Evolutionary conservation across 495 filamentous ascomycete species (phyloP), one percentile per base, ranked within the genome.

Genomic region (Lophiostoma macrostomum): DNA sequence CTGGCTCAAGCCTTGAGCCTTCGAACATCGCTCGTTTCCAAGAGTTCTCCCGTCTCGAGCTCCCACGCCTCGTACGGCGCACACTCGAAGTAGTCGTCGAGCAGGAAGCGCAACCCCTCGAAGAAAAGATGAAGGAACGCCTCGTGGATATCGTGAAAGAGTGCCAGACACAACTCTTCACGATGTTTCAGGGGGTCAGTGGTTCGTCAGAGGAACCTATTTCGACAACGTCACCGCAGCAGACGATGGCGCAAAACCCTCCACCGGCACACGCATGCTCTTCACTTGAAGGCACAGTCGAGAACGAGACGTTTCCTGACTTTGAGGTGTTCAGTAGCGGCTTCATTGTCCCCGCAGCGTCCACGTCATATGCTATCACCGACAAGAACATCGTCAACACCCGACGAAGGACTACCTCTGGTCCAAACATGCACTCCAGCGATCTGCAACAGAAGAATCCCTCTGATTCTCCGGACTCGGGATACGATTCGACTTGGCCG

Each of bases 61-160:
- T 58, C 1, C 55, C 55, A 0, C 55, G 55, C 12, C 35, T 53
- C 11, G 49, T 58, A 6, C 55, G 55, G 2, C 47, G 55, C 22
- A 58, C 55, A 1, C 55, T 58, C n/a, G 55, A 58, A 41, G 28
- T 48, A 4, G 55, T 50, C 16, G 55, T 58, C 12, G 55, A 52
- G 18, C 20, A 58, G 32, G 55, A 58, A 48, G 38, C 55, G 4
- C 47, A 58, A 22, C 49, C 55, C 6, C 40, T 58, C 12, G 55
- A 58, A 23, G 55, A 58, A 3, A 52, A 53, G 32, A 27, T 58
- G 24, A 58, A 58, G 27, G 55, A 58, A 4, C 24, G 41, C n/a
- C 55, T 58, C 12, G 55, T 58, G 5, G 55, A 58, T 28, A 58
- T 58, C 19, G 55, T 58, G 3, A 50, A 48, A 20, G 55, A 58